Base-by-base conservation (phyloP, 2,329 filamentous ascomycete species). In the Fusarium udum region DNA sequence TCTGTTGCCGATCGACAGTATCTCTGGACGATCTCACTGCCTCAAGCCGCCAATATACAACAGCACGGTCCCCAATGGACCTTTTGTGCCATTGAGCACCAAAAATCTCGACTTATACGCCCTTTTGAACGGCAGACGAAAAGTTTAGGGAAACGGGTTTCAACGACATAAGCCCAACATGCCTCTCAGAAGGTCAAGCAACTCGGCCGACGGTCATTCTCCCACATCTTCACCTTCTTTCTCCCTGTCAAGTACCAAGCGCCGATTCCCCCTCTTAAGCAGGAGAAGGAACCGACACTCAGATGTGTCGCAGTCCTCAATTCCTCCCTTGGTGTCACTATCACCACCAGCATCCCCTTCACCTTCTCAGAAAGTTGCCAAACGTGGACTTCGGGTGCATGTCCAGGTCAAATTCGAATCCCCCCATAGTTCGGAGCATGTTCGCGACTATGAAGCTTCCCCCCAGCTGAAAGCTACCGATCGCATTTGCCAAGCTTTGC, bases 401-500 rank as follows among this genome's bases (percentile, higher is more conserved):
- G 82, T 87, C 58, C 83, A 83, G 36, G 80, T 87, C 74, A 83
- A 80, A 52, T 88, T 87, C 73, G 83, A 84, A 56, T 82, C 83
- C 42, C 85, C 85, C 12, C 77, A 84, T 52, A 81, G 83, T 49
- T 82, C 83, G 57, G 80, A 83, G 31, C 86, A 87, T 76, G 80
- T 75, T 55, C 83, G 84, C 55, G 83, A 82, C 65, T 89, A 88
- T 75, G 82, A 82, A 61, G 82, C 84, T 65, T 88, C 87, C 4
- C 75, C 82, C 7, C 77, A 75, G 39, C 83, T 89, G 52, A 77
- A 81, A 22, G 82, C 83, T 53, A 84, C 84, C 45, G 83, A 86
- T 64, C 81, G 83, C n/a, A 77, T 88, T 51, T 87, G 85, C 74
- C 82, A 84, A 42, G 86, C 83, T 5, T 78, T 89, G n/a, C 76